Evolutionary conservation across 2,329 filamentous ascomycete species (phyloP).

Genomic region (Furcasterigmium furcatum): DNA sequence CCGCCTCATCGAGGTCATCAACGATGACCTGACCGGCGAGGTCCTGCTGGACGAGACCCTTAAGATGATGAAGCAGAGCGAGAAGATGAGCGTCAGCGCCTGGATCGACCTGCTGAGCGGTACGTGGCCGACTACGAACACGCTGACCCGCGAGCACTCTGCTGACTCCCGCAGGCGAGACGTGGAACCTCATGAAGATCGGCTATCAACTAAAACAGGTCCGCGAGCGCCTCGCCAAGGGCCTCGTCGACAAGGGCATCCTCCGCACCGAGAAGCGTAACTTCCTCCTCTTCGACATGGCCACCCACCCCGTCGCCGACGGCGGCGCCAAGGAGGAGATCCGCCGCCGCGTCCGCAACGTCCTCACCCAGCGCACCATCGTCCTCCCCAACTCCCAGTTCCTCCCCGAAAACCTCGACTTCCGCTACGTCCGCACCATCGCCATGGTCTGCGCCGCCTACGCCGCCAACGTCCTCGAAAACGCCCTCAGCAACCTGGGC

Average conservation of each 20-base stretch:
- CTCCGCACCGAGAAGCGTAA: conserved; percentile 98
- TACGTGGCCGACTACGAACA: conserved; percentile 39
- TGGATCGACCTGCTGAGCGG: conserved; percentile 99
- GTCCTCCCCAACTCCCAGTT: conserved; percentile 84
- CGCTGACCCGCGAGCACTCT: not conserved
- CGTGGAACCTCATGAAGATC: conserved; percentile 99
- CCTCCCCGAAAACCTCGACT: conserved; percentile 90
- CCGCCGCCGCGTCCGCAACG: conserved; percentile 83
- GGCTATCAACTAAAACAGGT: conserved; percentile 99
- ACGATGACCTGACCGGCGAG: conserved; percentile 94
- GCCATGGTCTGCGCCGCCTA: conserved; percentile 98
- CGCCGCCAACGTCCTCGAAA: conserved; percentile 96
- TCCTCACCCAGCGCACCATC: conserved; percentile 90
- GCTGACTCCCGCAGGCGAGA: conserved; percentile 66
- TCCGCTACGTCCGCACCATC: conserved; percentile 87
- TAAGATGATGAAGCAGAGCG: conserved; percentile 99
- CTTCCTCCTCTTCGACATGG: conserved; percentile 99
- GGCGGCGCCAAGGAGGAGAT: conserved; percentile 98
- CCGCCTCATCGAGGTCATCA: conserved; percentile 92
- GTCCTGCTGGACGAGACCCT: conserved; percentile 95
- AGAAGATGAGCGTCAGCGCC: conserved; percentile 99
- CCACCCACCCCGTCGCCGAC: conserved; percentile 94
- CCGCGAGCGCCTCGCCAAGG: conserved; percentile 93
- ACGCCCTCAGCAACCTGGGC: conserved; percentile 88
- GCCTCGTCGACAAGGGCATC: conserved; percentile 97